These are phyloP conservation scores for Penicillium expansum DNA, from an alignment of 2,329 filamentous ascomycete species.

Conservation along the genomic window DNA sequence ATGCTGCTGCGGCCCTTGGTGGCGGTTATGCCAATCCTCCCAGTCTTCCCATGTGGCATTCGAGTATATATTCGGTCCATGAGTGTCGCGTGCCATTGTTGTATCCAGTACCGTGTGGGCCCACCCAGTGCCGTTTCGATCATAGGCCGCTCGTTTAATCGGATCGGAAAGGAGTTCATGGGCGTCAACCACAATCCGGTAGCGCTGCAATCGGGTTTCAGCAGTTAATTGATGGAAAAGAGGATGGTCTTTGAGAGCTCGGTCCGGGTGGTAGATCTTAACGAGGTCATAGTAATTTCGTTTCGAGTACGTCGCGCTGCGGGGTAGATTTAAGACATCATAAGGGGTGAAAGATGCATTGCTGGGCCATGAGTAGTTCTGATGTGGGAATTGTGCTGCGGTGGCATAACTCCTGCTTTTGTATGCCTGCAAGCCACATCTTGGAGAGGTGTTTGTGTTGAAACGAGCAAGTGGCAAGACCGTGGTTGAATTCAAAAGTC, in stretches of 20 bases:
- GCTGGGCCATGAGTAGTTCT: slow-evolving; percentile 43
- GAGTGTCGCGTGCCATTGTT: slow-evolving; percentile 75
- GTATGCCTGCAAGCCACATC: slow-evolving; percentile 17
- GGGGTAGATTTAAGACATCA: slow-evolving; percentile 70
- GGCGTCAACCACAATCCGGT: slow-evolving; percentile 81
- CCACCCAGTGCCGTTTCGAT: slow-evolving; percentile 81
- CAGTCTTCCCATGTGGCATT: slow-evolving; percentile 99
- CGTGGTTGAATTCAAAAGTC: slow-evolving; percentile 30
- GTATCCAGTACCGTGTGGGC: slow-evolving; percentile 52
- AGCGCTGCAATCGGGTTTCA: slow-evolving; percentile 74
- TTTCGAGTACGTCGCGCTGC: slow-evolving; percentile 73
- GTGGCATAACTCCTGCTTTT: slow-evolving; percentile 34
- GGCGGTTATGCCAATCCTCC: slow-evolving; percentile 72
- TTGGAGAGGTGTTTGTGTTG: slow-evolving; percentile 20
- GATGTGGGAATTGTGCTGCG: slow-evolving; percentile 30
- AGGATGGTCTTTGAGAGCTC: slow-evolving; percentile 46
- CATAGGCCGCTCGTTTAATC: slow-evolving; percentile 74
- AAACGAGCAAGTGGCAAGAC: slow-evolving; percentile 23
- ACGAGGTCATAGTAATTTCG: slow-evolving; percentile 83
- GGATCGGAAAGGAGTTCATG: slow-evolving; percentile 85
- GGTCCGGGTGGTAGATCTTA: slow-evolving; percentile 93
- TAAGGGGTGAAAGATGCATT: slow-evolving; percentile 67
- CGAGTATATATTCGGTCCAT: slow-evolving; percentile 50
- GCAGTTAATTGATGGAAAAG: slow-evolving; percentile 53
- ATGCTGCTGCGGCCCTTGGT: slow-evolving; percentile 40